phyloP scores from a whole-genome alignment of 495 filamentous ascomycete species.

The Penicillium simplicissimum region DNA sequence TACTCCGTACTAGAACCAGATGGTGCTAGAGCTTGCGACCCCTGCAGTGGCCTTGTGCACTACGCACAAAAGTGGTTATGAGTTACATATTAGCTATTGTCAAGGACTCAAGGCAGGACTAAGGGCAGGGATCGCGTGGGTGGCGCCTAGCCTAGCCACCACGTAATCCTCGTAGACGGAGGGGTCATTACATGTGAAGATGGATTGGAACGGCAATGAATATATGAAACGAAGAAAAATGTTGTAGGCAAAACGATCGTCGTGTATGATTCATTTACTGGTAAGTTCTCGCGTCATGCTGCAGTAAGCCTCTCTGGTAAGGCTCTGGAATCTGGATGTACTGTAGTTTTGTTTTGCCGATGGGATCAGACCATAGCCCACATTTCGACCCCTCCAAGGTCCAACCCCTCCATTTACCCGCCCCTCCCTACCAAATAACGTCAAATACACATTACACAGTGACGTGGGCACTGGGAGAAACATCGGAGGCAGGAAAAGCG shows the following conservation, averaged over 20 bases:
- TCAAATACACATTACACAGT: neutral
- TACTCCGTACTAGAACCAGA: neutral
- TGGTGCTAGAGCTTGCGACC: neutral
- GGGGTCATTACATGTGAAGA: no score
- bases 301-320: no score
- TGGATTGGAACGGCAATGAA: no score
- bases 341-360: neutral
- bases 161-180: neutral
- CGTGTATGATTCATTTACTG: no score
- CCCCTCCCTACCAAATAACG: neutral
- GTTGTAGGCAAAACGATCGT: no score
- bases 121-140: neutral
- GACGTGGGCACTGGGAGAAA: neutral
- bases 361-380: neutral
- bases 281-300: no score
- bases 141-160: neutral
- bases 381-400: neutral
- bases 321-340: no score
- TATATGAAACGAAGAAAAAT: no score
- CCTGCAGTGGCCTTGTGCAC: neutral
- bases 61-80: neutral
- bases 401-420: constrained; percentile 4
- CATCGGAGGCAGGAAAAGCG: neutral
- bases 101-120: neutral
- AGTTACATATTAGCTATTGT: neutral